Base-by-base conservation (phyloP, 75 land plant genomes). In the Pinus albicaulis region DNA sequence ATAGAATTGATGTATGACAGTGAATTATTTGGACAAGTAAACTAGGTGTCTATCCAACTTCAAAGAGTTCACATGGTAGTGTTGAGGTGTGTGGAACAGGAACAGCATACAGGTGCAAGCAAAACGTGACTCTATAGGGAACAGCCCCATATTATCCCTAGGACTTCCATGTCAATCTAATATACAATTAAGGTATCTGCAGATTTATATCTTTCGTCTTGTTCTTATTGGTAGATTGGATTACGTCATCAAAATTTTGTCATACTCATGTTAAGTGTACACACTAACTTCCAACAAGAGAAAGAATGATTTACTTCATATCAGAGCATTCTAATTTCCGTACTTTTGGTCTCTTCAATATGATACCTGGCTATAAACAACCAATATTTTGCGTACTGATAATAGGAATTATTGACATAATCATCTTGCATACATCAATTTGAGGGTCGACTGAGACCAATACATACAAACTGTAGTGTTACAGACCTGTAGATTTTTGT, bases 401-500 rank as follows among this genome's bases (percentile, higher is more conserved):
- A n/a, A 38, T 36, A 66, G 38, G 36, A 34, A 4, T 66, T 7
- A 16, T 38, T 66, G 36, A 28, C 38, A 20, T 8, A 66, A 66
- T 17, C 7, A 19, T 19, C 22, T 38, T 38, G 22, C 70, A 19
- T 20, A 38, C 20, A 28, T 34, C 48, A 38, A 38, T 66, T 17
- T 66, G n/a, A 38, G 70, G 5, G 36, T 34, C 38, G 38, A 26
- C 7, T 20, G 10, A 20, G 2, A 66, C 8, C 38, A 20, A 44
- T 44, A 66, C 28, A 66, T 19, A n/a, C 1, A 17, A 66, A 66
- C 69, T 66, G 44, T 38, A 20, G 44, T 66, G 70, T 38, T 34
- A 36, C 57, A 75, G 1, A 80, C 82, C 82, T 80, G 82, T 77
- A 80, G 26, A 75, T 66, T 56, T 77, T 77, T 28, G 79, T 41